A percentile compares a stretch with the other conserved stretches of the same genome.
Conservation (phyloP, 768 basidiomycete genomes). For the Panaeolus papilionaceus region DNA sequence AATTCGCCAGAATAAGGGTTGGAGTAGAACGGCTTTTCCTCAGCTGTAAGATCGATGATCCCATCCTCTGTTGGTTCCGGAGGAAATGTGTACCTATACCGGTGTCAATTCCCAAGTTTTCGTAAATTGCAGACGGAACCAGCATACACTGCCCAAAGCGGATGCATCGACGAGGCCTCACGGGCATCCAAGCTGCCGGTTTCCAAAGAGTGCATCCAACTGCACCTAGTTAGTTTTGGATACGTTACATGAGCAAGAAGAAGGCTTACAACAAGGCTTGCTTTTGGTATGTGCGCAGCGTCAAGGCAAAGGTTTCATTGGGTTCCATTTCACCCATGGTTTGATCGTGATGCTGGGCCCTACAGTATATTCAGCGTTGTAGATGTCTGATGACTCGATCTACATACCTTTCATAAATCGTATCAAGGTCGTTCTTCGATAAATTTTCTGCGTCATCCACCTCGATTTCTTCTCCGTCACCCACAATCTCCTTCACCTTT, state of each 20-base stretch:
- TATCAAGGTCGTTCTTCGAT: slow-evolving; percentile 77
- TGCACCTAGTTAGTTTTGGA: slow-evolving; percentile 32
- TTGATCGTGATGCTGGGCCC: slow-evolving; percentile 85
- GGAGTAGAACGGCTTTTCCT: slow-evolving; percentile 85
- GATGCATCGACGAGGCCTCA: slow-evolving; percentile 81
- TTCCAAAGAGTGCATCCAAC: slow-evolving; percentile 94
- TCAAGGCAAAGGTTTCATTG: slow-evolving; percentile 73
- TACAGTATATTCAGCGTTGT: slow-evolving; percentile 35
- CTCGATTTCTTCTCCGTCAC: slow-evolving; percentile 83
- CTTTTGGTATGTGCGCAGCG: slow-evolving; percentile 88
- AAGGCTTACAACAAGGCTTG: slow-evolving; percentile 78
- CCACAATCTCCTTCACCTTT: slow-evolving; percentile 71
- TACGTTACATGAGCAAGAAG: neutral
- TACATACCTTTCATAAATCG: slow-evolving; percentile 82
- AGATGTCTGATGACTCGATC: neutral
- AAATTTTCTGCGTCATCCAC: slow-evolving; percentile 86
- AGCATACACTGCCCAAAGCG: slow-evolving; percentile 87
- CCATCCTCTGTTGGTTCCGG: slow-evolving; percentile 55
- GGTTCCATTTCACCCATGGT: slow-evolving; percentile 85
- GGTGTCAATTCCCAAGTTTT: slow-evolving; percentile 14
- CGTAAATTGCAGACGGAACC: neutral
- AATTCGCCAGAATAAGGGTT: slow-evolving; percentile 93
- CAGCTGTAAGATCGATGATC: slow-evolving; percentile 80
- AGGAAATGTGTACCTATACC: slow-evolving; percentile 75
- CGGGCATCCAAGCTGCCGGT: slow-evolving; percentile 73